phyloP scores from a whole-genome alignment of 2,329 filamentous ascomycete species.

The Byssoonygena ceratinophila region DNA sequence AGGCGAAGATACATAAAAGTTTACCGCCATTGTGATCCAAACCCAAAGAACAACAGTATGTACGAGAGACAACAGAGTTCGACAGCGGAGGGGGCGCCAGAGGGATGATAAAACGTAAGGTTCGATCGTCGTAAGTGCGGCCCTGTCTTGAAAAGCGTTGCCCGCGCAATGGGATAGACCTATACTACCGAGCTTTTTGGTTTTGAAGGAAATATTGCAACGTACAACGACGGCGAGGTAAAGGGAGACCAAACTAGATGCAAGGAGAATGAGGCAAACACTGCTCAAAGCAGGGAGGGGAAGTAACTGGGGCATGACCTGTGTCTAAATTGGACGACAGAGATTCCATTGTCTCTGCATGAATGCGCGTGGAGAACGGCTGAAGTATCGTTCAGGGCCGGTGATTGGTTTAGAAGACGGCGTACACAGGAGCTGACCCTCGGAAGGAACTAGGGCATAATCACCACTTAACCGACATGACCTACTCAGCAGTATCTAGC shows the following conservation, averaged over 20 bases:
- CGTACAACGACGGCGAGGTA: neutral
- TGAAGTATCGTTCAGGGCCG: neutral
- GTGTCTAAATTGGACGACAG: neutral
- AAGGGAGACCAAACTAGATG: neutral
- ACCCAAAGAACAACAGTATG: neutral
- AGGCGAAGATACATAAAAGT: constrained; percentile 1
- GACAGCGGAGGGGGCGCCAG: neutral
- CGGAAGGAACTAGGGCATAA: neutral
- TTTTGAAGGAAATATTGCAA: neutral
- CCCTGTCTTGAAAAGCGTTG: neutral
- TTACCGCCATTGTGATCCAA: neutral
- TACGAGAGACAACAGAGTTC: neutral
- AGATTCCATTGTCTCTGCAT: neutral
- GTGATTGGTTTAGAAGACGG: neutral
- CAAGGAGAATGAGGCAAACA: neutral
- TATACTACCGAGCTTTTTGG: constrained; percentile 1
- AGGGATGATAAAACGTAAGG: neutral
- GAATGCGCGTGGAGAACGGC: neutral
- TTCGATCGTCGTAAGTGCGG: constrained; percentile 2
- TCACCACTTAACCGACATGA: constrained; percentile 17
- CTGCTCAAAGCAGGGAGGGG: neutral
- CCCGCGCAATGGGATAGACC: neutral
- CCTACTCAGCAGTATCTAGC: constrained; percentile 80
- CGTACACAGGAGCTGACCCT: neutral
- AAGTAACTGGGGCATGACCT: constrained; percentile 6